Evolutionary conservation across 2,329 filamentous ascomycete species (phyloP), one percentile per base, ranked within the genome.

Genomic region (Nothopassalora personata): DNA sequence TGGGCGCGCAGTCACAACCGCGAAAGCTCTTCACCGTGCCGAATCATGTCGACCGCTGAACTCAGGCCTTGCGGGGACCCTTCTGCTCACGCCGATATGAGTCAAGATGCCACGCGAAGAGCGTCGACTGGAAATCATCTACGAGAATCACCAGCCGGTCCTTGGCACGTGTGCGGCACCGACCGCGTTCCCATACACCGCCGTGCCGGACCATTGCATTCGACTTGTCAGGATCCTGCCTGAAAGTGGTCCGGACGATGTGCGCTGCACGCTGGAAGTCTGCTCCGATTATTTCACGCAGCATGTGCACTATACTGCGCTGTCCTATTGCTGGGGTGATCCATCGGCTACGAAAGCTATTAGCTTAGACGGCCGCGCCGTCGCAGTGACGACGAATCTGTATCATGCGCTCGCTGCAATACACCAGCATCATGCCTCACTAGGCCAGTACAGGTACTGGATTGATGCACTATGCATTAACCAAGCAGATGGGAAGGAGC

Each of bases 391-490:
- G 8, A 27, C 4, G 0, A 46, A 43, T 47, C 53, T 54, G 1
- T 27, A 9, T 8, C 19, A 31, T 4, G 53, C 53, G 11, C n/a
- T 54, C 2, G 11, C 36, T 23, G 13, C 19, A 13, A 45, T 54
- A 27, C 10, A 34, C 11, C 13, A 15, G 7, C 10, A 33, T n/a
- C 49, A 45, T 19, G 8, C n/a, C 19, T 7, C 8, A 10, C 5
- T 45, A 3, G 19, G 27, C 0, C 15, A 18, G 3, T 13, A 8
- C 34, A 19, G 8, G 36, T 33, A 45, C 15, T 57, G 55, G 55
- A 39, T 48, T 19, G 55, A 57, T 47, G 55, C 55, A 8, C 15
- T 57, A 6, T 57, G 55, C 23, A 53, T 57, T 23, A 36, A 53
- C 23, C 55, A 57, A 23, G 28, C 19, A 9, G 31, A 46, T 23